phyloP scores from a whole-genome alignment of 441 rosid genomes.

The Pelargonium citronellum region DNA sequence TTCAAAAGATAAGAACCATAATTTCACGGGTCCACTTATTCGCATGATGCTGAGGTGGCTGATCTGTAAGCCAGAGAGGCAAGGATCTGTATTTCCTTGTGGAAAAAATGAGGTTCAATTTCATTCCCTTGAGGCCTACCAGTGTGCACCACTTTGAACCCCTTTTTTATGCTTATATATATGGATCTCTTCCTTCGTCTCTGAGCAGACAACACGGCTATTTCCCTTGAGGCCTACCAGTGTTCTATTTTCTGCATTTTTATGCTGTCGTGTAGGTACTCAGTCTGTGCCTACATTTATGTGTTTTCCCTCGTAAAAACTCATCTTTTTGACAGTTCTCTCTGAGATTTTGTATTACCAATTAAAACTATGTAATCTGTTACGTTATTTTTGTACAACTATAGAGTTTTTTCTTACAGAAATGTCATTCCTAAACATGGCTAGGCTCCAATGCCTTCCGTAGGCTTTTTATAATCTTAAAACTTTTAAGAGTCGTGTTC shows the following conservation, averaged over 20 bases:
- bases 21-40: neutral
- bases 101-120: neutral
- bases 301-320: neutral
- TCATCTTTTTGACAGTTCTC: neutral
- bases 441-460: neutral
- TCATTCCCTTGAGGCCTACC: neutral
- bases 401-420: neutral
- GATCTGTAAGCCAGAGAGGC: neutral
- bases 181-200: slow-evolving; percentile 1
- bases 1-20: neutral
- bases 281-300: neutral
- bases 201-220: neutral
- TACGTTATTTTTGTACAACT: neutral
- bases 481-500: neutral
- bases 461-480: neutral
- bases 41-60: neutral
- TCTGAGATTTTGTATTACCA: neutral
- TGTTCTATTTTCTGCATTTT: neutral
- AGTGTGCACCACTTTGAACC: neutral
- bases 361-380: neutral
- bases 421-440: neutral
- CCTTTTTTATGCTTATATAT: neutral
- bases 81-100: neutral
- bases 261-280: neutral
- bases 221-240: too few species aligned